A percentile compares a stretch with the other conserved stretches of the same genome.
Conservation (phyloP, 1,284 basidiomycete species). For the Xerocomus nothofagi region DNA sequence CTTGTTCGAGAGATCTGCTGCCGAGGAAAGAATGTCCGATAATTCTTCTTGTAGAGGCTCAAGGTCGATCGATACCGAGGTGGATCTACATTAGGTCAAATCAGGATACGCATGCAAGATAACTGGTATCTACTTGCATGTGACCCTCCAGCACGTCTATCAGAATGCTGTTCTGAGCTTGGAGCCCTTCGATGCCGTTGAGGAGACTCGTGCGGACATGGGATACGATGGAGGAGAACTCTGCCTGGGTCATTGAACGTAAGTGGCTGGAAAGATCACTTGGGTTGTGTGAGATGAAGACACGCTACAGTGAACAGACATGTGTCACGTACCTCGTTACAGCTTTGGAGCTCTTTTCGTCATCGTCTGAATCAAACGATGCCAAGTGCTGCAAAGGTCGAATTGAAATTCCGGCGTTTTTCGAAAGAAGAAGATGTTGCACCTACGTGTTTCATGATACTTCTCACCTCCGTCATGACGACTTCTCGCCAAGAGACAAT, state of each 20-base stretch:
- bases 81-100: slow-evolving; percentile 31
- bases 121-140: slow-evolving; percentile 36
- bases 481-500: slow-evolving; percentile 76
- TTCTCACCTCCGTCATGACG: slow-evolving; percentile 66
- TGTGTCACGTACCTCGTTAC: slow-evolving; percentile 36
- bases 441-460: slow-evolving; percentile 59
- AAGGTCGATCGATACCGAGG: slow-evolving; percentile 40
- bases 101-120: slow-evolving; percentile 3
- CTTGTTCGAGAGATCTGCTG: slow-evolving; percentile 82
- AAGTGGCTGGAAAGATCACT: slow-evolving; percentile 56
- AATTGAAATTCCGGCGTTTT: slow-evolving; percentile 7
- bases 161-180: slow-evolving; percentile 64
- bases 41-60: slow-evolving; percentile 57
- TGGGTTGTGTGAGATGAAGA: slow-evolving; percentile 30
- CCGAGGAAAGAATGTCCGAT: slow-evolving; percentile 74
- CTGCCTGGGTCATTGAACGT: slow-evolving; percentile 64
- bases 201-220: slow-evolving; percentile 68
- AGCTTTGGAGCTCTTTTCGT: slow-evolving; percentile 41
- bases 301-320: not conserved
- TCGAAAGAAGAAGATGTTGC: slow-evolving; percentile 13
- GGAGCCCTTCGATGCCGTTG: slow-evolving; percentile 69
- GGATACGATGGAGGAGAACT: slow-evolving; percentile 67
- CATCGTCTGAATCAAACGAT: slow-evolving; percentile 55
- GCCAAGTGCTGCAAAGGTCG: slow-evolving; percentile 50
- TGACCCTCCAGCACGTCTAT: slow-evolving; percentile 58